Base-by-base conservation (phyloP, 2,329 filamentous ascomycete species). In the Penicillium sp. region DNA sequence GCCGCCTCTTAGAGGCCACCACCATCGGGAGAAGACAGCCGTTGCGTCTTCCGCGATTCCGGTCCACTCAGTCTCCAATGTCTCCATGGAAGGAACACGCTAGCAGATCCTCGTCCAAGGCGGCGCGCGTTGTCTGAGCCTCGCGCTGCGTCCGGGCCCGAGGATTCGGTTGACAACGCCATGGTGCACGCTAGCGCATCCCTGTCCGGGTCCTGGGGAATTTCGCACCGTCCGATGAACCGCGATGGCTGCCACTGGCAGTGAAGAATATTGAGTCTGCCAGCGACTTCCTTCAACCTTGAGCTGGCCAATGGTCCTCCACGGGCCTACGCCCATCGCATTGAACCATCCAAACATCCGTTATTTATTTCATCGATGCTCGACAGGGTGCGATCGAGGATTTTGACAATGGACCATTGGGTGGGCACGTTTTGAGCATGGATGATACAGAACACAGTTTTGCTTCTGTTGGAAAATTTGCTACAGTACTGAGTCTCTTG, bases 41-140 rank as follows among this genome's bases (percentile, higher is more conserved):
- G 66, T 67, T 67, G 64, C 15, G 58, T 37, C 58, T 61, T 61
- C 64, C 64, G 51, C 53, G 38, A 54, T 62, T 64, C 49, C 55
- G 55, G 45, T 41, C 62, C 65, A 60, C 61, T 63, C 52, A 14
- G 47, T 11, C 41, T 57, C 42, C 61, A 61, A 49, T 14, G 47
- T 8, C 38, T 57, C 45, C 50, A 49, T 58, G 34, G 4, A 48
- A 54, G 54, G 47, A 38, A 38, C 53, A 51, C 49, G 48, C 48
- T 51, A 51, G 22, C 17, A n/a, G 49, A 35, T 34, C 49, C 17
- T 37, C 34, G 35, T 39, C 49, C 34, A 37, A 15, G n/a, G n/a
- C 31, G n/a, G 31, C 7, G 34, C 48, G 31, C 48, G n/a, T 35
- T 51, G 49, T 51, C 49, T 31, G 28, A 31, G 28, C 6, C 28